Evolutionary conservation across 2,329 filamentous ascomycete genomes (phyloP), one percentile per base, ranked within the genome.

Genomic region (Thyridium curvatum): DNA sequence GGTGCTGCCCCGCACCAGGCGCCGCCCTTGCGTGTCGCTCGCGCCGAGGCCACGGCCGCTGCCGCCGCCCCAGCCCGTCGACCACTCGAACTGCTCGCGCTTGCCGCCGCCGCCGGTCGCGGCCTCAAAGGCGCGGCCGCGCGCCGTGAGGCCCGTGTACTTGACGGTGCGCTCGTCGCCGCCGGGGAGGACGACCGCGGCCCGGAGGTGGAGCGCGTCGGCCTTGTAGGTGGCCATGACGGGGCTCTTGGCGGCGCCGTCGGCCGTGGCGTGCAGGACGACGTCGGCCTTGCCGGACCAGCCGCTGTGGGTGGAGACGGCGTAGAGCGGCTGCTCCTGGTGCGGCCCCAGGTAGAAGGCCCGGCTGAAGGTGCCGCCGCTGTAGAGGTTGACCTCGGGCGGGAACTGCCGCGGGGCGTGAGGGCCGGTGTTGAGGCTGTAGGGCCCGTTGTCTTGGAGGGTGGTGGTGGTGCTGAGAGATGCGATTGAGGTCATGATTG

Each of bases 11-110:
- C 65, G 53, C 26, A 68, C 53, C 7, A 71, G 55, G 51, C 69
- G 66, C 60, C 60, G 65, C 8, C 66, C 64, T 9, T 48, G 45
- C 4, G 45, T 51, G n/a, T 49, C 41, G 21, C 21, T 10, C 21
- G 10, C 10, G 21, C 21, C 21, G 21, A 6, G 21, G n/a, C n/a
- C n/a, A n/a, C n/a, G n/a, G n/a, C n/a, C n/a, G n/a, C n/a, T n/a
- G 8, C 56, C 49, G 17, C 52, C 55, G 32, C 61, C 60, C 26
- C 48, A 48, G 41, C 58, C 60, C 41, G 59, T 53, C 4, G 65
- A 60, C 68, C 68, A 71, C 52, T 69, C 61, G 44, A 67, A 70
- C 14, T 43, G 35, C 47, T 69, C 66, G 18, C 40, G 39, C 14
- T 38, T 32, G 16, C 21, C 6, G 8, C 38, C 36, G 15, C 29